Conservation (phyloP, 2,329 filamentous ascomycete species). For the Camillea tinctor region DNA sequence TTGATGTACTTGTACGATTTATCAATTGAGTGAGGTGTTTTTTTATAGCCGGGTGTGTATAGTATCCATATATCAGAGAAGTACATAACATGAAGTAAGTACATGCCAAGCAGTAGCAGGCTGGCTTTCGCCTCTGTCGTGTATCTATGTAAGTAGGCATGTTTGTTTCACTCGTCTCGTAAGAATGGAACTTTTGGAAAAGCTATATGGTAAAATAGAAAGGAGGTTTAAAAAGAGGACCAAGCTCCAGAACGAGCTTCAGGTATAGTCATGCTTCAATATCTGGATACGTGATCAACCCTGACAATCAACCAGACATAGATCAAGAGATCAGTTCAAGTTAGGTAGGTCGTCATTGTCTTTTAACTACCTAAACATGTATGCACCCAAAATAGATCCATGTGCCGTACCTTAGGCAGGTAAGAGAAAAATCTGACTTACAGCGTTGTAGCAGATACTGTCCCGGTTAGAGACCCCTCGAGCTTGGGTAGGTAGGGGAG, state of each 20-base stretch:
- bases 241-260: neutral
- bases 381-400: neutral
- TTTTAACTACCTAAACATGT: neutral
- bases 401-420: neutral
- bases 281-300: no score
- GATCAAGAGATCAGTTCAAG: neutral
- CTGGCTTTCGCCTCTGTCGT: no score
- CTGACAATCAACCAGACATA: neutral
- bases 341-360: neutral
- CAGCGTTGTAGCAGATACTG: neutral
- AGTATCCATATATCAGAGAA: no score
- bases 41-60: no score
- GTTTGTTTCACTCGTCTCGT: no score
- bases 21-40: no score
- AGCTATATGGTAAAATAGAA: no score
- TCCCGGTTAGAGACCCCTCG: neutral
- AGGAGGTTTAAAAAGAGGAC: no score
- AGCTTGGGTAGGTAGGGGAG: neutral
- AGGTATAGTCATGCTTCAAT: neutral
- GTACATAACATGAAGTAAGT: no score
- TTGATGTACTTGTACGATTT: neutral
- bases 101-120: no score
- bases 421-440: neutral
- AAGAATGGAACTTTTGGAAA: no score
- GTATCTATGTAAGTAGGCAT: no score